Percentiles rank a stretch among this genome's conserved stretches.
phyloP scores from a whole-genome alignment of 148 eudicot species.

The Vaccinium vitisidaea region DNA sequence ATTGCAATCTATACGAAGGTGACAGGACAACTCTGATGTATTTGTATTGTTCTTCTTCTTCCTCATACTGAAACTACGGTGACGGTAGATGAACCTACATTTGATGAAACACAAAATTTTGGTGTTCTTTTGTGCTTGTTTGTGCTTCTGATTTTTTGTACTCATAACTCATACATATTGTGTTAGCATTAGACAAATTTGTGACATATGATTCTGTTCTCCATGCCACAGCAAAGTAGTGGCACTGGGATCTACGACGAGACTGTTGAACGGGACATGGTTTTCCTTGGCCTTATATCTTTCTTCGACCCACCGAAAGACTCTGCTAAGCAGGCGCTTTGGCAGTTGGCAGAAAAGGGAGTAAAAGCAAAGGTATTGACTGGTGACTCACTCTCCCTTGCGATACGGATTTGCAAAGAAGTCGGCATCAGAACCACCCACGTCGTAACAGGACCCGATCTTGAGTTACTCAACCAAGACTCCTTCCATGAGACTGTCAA shows the following conservation, averaged over 20 bases:
- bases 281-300: conserved; percentile 44
- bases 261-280: conserved; percentile 35
- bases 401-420: conserved; percentile 49
- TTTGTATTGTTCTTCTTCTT: neutral
- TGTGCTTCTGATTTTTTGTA: neutral
- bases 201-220: neutral
- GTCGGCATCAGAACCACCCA: conserved; percentile 47
- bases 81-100: neutral
- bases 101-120: neutral
- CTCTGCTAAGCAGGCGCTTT: conserved; percentile 51
- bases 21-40: neutral
- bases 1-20: neutral
- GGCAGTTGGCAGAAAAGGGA: conserved; percentile 47
- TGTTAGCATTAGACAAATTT: neutral
- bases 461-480: conserved; percentile 37
- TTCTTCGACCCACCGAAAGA: conserved; percentile 54
- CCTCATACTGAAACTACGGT: neutral
- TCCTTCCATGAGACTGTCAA: conserved; percentile 45
- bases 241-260: conserved; percentile 18
- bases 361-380: conserved; percentile 54
- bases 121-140: no score
- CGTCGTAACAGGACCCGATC: conserved; percentile 45
- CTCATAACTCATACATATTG: neutral
- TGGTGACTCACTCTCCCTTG: conserved; percentile 45
- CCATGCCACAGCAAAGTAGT: conserved; percentile 24